A percentile compares a stretch with the other conserved stretches of the same genome.
These are phyloP conservation scores for Fraxinus dipetala DNA, from an alignment of 305 asterid genomes.

Conservation along the genomic window DNA sequence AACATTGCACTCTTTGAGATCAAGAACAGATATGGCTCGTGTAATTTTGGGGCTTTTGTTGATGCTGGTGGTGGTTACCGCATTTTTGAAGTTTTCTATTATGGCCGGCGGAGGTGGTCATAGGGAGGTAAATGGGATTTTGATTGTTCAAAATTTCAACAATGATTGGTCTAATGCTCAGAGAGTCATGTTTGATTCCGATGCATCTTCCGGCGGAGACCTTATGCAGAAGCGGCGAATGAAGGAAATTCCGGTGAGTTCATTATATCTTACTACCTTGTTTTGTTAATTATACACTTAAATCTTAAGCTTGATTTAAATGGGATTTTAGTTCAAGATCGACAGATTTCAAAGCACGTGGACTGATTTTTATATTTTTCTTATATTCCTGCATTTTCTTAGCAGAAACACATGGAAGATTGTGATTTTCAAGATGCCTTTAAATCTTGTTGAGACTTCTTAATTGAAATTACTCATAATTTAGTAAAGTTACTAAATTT, in stretches of 20 bases:
- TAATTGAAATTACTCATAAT: not conserved
- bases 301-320: not conserved
- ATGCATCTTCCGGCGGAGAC: constrained; percentile 27
- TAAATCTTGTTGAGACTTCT: not conserved
- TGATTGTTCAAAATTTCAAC: constrained; percentile 44
- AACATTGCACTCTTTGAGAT: constrained; percentile 30
- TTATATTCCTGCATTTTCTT: not conserved
- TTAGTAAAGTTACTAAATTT: constrained; percentile 5
- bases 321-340: not conserved
- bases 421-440: not conserved
- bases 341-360: not conserved
- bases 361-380: not conserved
- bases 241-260: constrained; percentile 72
- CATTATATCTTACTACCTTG: not conserved
- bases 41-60: constrained; percentile 42
- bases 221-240: constrained; percentile 49
- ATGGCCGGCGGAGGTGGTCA: constrained; percentile 27
- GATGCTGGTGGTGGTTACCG: constrained; percentile 43
- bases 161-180: constrained; percentile 48
- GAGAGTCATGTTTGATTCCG: constrained; percentile 40
- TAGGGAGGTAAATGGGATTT: constrained; percentile 27
- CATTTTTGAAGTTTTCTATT: constrained; percentile 43
- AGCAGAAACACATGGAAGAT: not conserved
- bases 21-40: constrained; percentile 54
- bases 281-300: not conserved